Conservation (phyloP, 23 red algal species). For the Cyanidiococcus yangmingshanensis region DNA sequence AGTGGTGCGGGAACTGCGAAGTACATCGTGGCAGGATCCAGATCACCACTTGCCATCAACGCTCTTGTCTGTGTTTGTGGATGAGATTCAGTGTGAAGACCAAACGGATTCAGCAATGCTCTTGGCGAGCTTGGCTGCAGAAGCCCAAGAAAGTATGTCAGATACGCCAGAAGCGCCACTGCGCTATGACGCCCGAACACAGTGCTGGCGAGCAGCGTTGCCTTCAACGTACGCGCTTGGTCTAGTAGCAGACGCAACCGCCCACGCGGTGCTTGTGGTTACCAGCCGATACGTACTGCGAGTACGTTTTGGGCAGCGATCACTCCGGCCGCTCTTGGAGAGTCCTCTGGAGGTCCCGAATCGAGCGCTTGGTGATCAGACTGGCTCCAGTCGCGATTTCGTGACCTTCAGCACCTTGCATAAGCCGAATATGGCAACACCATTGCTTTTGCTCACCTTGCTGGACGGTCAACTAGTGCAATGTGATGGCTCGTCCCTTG, state of each 20-base stretch:
- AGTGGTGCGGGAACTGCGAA: not conserved
- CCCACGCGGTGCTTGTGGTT: not conserved
- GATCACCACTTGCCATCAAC: not conserved
- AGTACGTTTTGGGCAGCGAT: not conserved
- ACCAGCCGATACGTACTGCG: not conserved
- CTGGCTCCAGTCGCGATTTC: not conserved
- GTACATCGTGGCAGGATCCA: not conserved
- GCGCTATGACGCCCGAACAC: not conserved
- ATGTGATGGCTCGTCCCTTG: not conserved
- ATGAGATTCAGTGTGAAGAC: not conserved
- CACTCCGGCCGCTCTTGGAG: not conserved
- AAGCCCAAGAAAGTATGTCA: not conserved
- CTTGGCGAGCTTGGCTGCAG: not conserved
- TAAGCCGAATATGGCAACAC: not conserved
- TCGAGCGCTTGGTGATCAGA: not conserved
- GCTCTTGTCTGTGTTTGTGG: not conserved
- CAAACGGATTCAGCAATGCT: not conserved
- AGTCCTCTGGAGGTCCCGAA: not conserved
- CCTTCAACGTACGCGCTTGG: not conserved
- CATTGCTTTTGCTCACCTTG: not conserved
- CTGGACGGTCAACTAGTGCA: not conserved
- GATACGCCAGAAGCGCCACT: no score
- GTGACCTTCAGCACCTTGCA: not conserved
- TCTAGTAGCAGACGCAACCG: not conserved
- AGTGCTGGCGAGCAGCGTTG: not conserved